Conservation (phyloP, 2,329 filamentous ascomycete genomes). For the Ophiosphaerella herpotricha region DNA sequence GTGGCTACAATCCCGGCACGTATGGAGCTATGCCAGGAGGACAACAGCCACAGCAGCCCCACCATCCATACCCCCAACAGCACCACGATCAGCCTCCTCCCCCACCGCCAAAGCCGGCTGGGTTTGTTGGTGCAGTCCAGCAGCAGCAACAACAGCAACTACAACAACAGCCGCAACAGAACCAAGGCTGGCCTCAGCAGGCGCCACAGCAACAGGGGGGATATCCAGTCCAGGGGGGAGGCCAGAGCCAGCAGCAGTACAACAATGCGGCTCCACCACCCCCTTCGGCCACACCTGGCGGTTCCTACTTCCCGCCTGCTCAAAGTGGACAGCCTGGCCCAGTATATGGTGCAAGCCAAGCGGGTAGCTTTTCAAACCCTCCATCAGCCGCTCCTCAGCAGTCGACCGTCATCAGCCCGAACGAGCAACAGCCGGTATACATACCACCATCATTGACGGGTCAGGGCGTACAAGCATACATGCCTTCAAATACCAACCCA, state of each 20-base stretch:
- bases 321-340: slow-evolving; percentile 33
- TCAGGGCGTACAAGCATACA: slow-evolving; percentile 41
- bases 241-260: slow-evolving; percentile 28
- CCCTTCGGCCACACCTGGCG: slow-evolving; percentile 35
- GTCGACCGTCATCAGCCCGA: slow-evolving; percentile 33
- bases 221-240: slow-evolving; percentile 21
- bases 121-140: slow-evolving; percentile 35
- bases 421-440: slow-evolving; percentile 40
- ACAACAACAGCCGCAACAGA: slow-evolving; percentile 22
- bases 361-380: slow-evolving; percentile 20
- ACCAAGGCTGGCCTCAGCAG: slow-evolving; percentile 21
- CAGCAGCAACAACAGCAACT: slow-evolving; percentile 20
- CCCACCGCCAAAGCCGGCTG: slow-evolving; percentile 43
- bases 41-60: slow-evolving; percentile 11
- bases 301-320: slow-evolving; percentile 39
- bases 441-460: slow-evolving; percentile 39
- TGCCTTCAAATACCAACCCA: slow-evolving; percentile 42
- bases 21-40: slow-evolving; percentile 40
- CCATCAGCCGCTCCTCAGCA: slow-evolving; percentile 25
- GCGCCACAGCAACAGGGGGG: slow-evolving; percentile 32
- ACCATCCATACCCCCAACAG: slow-evolving; percentile 24
- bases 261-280: slow-evolving; percentile 33
- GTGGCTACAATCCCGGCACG: slow-evolving; percentile 39
- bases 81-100: slow-evolving; percentile 39
- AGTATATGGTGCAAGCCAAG: slow-evolving; percentile 33